Evolutionary conservation across 2,329 filamentous ascomycete genomes (phyloP).

Genomic region (Pseudocercospora cruenta): DNA sequence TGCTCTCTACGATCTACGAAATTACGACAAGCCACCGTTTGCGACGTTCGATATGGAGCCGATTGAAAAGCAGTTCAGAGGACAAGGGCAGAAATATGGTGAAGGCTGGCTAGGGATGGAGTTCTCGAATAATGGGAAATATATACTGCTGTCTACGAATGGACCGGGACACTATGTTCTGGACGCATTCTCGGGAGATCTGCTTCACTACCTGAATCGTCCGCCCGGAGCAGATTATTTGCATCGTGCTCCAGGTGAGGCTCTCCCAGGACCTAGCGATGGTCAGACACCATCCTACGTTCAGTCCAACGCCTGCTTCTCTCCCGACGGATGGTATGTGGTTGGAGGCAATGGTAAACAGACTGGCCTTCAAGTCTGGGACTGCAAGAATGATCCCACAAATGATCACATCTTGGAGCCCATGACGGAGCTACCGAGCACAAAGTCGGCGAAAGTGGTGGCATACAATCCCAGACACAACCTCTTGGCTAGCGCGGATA

Average conservation of each 20-base stretch:
- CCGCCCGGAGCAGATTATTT: constrained; percentile 30
- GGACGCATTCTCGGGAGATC: constrained; percentile 84
- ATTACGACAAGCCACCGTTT: constrained; percentile 91
- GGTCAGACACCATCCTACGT: constrained; percentile 53
- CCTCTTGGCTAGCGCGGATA: constrained; percentile 86
- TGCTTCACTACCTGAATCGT: constrained; percentile 50
- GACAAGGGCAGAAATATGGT: constrained; percentile 52
- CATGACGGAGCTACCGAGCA: constrained; percentile 65
- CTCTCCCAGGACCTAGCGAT: constrained; percentile 24
- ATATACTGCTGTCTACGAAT: constrained; percentile 79
- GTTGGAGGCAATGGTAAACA: constrained; percentile 71
- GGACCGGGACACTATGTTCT: constrained; percentile 85
- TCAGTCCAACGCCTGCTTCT: constrained; percentile 82
- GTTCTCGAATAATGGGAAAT: constrained; percentile 95
- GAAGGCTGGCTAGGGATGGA: constrained; percentile 85
- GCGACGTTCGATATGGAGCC: constrained; percentile 78
- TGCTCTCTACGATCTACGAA: constrained; percentile 88
- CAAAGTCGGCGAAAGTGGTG: constrained; percentile 70
- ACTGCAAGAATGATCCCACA: constrained; percentile 60
- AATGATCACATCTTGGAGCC: constrained; percentile 65
- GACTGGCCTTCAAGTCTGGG: constrained; percentile 82
- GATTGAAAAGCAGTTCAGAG: constrained; percentile 59
- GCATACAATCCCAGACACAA: constrained; percentile 92
- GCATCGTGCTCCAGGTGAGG: constrained; percentile 44
- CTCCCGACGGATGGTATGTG: constrained; percentile 85